Conservation (phyloP, 2,329 filamentous ascomycete species). For the Ceratocystis lukuohia region DNA sequence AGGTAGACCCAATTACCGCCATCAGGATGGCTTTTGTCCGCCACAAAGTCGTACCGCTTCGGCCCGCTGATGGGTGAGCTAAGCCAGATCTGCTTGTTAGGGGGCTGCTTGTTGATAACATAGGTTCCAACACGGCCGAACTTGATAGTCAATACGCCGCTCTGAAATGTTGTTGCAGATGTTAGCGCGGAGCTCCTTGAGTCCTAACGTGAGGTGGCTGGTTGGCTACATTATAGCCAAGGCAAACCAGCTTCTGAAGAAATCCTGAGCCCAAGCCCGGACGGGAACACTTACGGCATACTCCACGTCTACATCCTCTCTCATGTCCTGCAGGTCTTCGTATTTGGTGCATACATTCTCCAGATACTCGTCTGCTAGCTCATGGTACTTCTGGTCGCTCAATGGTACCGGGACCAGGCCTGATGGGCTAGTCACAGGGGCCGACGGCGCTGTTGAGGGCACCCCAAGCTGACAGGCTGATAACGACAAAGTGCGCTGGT, state of each 20-base stretch:
- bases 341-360: conserved; percentile 42
- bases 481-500: not conserved
- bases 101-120: conserved; percentile 95
- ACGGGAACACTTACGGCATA: conserved; percentile 52
- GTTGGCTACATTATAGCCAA: not conserved
- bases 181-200: too few relatives aligned
- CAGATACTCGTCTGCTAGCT: conserved; percentile 63
- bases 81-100: conserved; percentile 96
- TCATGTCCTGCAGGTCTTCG: conserved; percentile 60
- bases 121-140: conserved; percentile 64
- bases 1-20: conserved; percentile 78
- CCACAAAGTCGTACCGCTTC: conserved; percentile 85
- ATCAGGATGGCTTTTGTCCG: conserved; percentile 53
- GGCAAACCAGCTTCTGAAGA: not conserved
- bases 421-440: conserved; percentile 9
- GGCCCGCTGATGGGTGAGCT: conserved; percentile 83
- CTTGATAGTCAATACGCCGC: conserved; percentile 69
- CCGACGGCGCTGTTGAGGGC: not conserved
- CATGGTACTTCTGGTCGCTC: conserved; percentile 57
- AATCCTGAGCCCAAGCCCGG: too few relatives aligned
- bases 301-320: conserved; percentile 73
- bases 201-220: not conserved
- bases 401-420: not conserved
- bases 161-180: conserved; percentile 34
- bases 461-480: not conserved